Evolutionary conservation across 192 early-diverging fungal genomes (phyloP).

Genomic region (Coemansia sp.): DNA sequence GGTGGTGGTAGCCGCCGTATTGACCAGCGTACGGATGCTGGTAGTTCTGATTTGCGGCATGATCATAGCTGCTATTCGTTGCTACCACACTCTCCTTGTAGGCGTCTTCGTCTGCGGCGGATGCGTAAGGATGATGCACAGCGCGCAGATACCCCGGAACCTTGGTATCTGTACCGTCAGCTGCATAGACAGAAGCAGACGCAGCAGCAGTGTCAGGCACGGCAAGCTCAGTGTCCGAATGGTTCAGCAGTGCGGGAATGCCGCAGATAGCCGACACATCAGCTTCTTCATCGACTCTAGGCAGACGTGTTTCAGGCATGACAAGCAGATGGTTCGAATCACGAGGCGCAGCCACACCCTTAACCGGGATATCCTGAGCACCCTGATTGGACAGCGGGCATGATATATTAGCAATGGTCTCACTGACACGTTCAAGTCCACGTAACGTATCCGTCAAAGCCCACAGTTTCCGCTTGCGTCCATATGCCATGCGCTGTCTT

Average conservation of each 20-base stretch:
- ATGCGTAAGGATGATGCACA: not conserved
- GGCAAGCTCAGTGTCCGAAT: slow-evolving; percentile 9
- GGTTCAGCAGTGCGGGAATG: slow-evolving; percentile 48
- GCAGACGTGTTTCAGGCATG: slow-evolving; percentile 25
- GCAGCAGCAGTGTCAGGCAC: slow-evolving; percentile 12
- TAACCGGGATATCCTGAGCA: not conserved
- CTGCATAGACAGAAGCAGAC: not conserved
- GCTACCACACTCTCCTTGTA: not conserved
- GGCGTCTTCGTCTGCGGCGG: not conserved
- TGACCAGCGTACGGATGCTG: not conserved
- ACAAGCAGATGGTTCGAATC: slow-evolving; percentile 33
- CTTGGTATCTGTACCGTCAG: slow-evolving; percentile 13
- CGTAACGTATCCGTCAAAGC: slow-evolving; percentile 38
- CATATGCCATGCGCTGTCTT: slow-evolving; percentile 33
- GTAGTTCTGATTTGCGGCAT: not conserved
- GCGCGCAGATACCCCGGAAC: slow-evolving; percentile 2
- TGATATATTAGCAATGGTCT: slow-evolving; percentile 27
- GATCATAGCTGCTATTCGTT: not conserved
- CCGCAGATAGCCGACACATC: slow-evolving; percentile 36
- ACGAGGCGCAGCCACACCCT: slow-evolving; percentile 9
- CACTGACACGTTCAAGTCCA: slow-evolving; percentile 35
- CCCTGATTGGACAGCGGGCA: slow-evolving; percentile 25
- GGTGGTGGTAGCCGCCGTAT: slow-evolving; percentile 3
- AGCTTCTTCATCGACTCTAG: slow-evolving; percentile 24
- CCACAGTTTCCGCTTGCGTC: slow-evolving; percentile 40